Conservation (phyloP, 176 grass and related monocot genomes). For the Hordeum marinum region DNA sequence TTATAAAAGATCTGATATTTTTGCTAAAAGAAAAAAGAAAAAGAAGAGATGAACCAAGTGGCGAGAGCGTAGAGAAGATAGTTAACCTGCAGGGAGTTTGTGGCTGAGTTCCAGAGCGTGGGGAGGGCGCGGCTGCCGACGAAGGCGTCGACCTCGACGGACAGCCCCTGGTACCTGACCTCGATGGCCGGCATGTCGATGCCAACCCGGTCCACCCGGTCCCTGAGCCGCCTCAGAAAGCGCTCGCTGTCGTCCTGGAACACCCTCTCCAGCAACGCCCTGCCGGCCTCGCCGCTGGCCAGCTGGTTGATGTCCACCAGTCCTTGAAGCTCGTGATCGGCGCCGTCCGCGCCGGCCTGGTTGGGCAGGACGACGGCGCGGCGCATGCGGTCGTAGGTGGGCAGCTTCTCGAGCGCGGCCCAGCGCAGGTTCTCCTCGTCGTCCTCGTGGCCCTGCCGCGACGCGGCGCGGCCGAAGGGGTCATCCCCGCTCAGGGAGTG, state of each 20-base stretch:
- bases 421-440: slow-evolving; percentile 87
- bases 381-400: slow-evolving; percentile 83
- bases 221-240: slow-evolving; percentile 48
- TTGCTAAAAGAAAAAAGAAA: no score
- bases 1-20: no score
- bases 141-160: slow-evolving; percentile 41
- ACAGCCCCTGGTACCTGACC: slow-evolving; percentile 57
- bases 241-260: slow-evolving; percentile 77
- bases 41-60: no score
- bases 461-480: slow-evolving; percentile 36
- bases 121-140: slow-evolving; percentile 49
- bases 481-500: slow-evolving; percentile 32
- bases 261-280: slow-evolving; percentile 35
- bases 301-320: slow-evolving; percentile 42
- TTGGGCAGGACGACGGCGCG: slow-evolving; percentile 38
- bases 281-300: slow-evolving; percentile 11
- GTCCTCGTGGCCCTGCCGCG: slow-evolving; percentile 31
- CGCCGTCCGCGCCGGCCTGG: neutral
- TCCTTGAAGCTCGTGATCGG: neutral
- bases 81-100: slow-evolving; percentile 52
- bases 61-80: no score
- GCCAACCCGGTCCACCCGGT: slow-evolving; percentile 69
- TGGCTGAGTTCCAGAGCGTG: slow-evolving; percentile 53
- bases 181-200: slow-evolving; percentile 72
- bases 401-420: slow-evolving; percentile 94